Base-by-base conservation (phyloP, 257 asterid genomes). In the Nicotiana obtusifolia region DNA sequence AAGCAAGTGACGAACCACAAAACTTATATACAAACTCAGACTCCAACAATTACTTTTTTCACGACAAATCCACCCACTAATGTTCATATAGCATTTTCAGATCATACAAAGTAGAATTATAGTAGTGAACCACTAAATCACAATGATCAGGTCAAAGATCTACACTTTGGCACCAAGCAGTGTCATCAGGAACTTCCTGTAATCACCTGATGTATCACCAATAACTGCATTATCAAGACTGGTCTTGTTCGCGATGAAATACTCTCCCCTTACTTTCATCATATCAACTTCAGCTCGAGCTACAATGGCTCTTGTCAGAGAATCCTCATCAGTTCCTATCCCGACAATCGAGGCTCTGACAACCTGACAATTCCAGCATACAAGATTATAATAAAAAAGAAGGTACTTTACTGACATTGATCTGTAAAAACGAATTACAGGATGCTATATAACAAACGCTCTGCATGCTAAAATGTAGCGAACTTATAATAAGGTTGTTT, bases 201-300 rank as follows among this genome's bases (percentile, higher is more conserved):
- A 94, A 82, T 93, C 92, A 77, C 98, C 95, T 5, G 98, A 93
- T 7, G 97, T 93, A 84, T 94, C 98, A 0, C 83, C 94, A 26
- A 83, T 88, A 64, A 94, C 91, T 17, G 93, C 96, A 82, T 87
- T 84, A 69, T 88, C 93, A 44, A 94, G 82, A 65, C 91, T 87
- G 20, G 85, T 30, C 31, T 84, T 87, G 84, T 90, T 87, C 62
- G 81, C 78, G 13, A 82, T 81, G 41, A 88, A 84, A 86, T 91
- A 94, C 76, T 90, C 97, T 64, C 64, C 94, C 80, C 86, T 86
- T 13, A 90, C 88, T 85, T 87, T 88, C 91, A 80, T 82, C 95
- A 93, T 64, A 84, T 94, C 98, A 2, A 91, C 90, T 80, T 91
- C 98, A 37, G 97, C 93, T 77, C 97, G 89, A 75, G 82, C 77